phyloP scores from a whole-genome alignment of 495 filamentous ascomycete species.

The Friedmanniomyces simplex region DNA sequence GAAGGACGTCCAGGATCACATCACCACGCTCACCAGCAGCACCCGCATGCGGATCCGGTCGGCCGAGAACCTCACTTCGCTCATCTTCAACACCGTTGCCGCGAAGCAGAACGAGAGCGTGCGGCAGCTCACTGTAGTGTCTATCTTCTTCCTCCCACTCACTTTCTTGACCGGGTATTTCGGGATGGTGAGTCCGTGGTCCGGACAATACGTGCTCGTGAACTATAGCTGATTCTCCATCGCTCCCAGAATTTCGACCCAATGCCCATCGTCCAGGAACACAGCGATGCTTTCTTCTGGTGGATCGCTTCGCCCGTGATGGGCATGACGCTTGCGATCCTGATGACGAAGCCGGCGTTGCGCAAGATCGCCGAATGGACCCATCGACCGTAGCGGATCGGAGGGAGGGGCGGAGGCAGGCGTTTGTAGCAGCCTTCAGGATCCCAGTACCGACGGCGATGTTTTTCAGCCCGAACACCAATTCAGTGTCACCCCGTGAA shows the following conservation, averaged over 20 bases:
- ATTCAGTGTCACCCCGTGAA: too few relatives aligned
- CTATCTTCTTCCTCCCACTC: slow-evolving; percentile 73
- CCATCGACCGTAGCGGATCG: background rate
- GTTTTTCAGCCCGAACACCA: too few relatives aligned
- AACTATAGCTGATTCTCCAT: background rate
- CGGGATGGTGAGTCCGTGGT: slow-evolving; percentile 45
- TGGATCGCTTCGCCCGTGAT: slow-evolving; percentile 14
- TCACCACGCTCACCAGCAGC: slow-evolving; percentile 68
- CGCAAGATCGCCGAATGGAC: background rate
- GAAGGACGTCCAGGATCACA: slow-evolving; percentile 66
- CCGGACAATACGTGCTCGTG: background rate
- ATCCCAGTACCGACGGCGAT: too few relatives aligned
- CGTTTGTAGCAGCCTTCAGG: background rate
- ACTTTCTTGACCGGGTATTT: slow-evolving; percentile 61
- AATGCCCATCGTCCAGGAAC: slow-evolving; percentile 9
- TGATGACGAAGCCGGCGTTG: background rate
- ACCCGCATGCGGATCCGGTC: slow-evolving; percentile 62
- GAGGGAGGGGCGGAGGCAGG: background rate
- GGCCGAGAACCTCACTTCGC: slow-evolving; percentile 77
- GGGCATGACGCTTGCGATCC: slow-evolving; percentile 1
- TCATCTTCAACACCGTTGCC: slow-evolving; percentile 79
- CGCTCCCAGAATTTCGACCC: slow-evolving; percentile 46
- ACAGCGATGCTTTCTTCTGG: slow-evolving; percentile 20
- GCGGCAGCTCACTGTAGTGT: slow-evolving; percentile 71
- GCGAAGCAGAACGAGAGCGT: slow-evolving; percentile 82